Percentiles rank a stretch among this genome's conserved stretches.
Evolutionary conservation across 208 protist species (phyloP).

Genomic region (Entamoeba nuttalli): DNA sequence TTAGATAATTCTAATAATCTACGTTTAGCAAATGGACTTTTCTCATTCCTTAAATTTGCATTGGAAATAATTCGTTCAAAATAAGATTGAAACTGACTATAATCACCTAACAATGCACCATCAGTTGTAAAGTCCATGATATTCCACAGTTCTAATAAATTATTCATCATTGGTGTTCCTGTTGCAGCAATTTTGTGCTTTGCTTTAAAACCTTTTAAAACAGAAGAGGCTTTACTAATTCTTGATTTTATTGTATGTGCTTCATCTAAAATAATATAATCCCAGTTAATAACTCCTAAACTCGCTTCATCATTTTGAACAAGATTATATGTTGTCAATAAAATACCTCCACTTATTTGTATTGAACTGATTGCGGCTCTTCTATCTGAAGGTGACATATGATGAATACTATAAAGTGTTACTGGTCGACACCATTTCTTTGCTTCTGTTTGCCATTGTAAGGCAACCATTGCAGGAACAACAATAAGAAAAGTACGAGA

Average conservation of each 20-base stretch:
- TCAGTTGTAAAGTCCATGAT: conserved; percentile 72
- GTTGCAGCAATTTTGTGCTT: conserved; percentile 49
- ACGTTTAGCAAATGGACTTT: not conserved
- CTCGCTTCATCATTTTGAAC: conserved; percentile 33
- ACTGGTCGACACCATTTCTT: not conserved
- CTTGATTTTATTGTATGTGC: conserved; percentile 63
- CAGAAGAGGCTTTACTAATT: conserved; percentile 46
- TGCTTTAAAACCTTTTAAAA: conserved; percentile 40
- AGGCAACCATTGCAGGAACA: not conserved
- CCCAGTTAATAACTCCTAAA: conserved; percentile 39
- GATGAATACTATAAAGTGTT: not conserved
- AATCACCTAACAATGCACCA: not conserved
- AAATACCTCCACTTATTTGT: conserved; percentile 28
- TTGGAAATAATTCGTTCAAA: not conserved
- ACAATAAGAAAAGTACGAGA: not conserved
- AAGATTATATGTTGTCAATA: conserved; percentile 66
- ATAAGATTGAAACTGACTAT: not conserved
- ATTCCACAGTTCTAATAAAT: conserved; percentile 88
- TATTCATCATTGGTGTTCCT: conserved; percentile 76
- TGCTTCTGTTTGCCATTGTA: not conserved
- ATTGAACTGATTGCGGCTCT: not conserved
- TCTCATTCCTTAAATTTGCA: not conserved
- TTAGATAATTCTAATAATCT: not conserved
- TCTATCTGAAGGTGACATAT: not conserved
- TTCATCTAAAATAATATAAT: conserved; percentile 61